These are phyloP conservation scores for Sugiyamaella qingdaonensis DNA, from an alignment of 805 yeast genomes.

Conservation along the genomic window DNA sequence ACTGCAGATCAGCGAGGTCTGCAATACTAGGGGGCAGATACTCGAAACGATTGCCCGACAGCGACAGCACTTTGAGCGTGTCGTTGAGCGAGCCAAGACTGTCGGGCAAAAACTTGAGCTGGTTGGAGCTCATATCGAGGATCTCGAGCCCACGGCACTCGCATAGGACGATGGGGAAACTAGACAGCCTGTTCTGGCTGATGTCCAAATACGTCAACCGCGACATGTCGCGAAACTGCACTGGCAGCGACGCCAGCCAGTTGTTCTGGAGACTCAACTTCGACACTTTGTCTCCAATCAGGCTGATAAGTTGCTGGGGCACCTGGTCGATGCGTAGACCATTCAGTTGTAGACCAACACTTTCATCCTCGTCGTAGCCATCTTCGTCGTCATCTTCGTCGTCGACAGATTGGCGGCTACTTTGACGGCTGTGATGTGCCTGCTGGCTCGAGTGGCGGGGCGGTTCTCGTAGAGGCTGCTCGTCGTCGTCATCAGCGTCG, in stretches of 20 bases:
- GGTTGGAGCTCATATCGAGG: constrained; percentile 60
- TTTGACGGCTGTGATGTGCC: background rate
- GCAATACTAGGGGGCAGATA: constrained; percentile 51
- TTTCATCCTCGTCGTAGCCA: constrained; percentile 12
- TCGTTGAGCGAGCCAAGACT: constrained; percentile 34
- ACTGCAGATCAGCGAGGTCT: constrained; percentile 48
- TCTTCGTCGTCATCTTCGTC: constrained; percentile 17
- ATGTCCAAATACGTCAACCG: constrained; percentile 59
- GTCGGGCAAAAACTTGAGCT: constrained; percentile 46
- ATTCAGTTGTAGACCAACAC: constrained; percentile 37
- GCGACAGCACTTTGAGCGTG: constrained; percentile 53
- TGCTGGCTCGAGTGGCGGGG: background rate
- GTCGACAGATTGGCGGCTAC: constrained; percentile 5
- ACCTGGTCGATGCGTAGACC: constrained; percentile 38
- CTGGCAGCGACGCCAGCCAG: constrained; percentile 45
- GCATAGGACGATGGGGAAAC: constrained; percentile 45
- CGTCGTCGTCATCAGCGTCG: constrained; percentile 1
- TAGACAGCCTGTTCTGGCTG: constrained; percentile 53
- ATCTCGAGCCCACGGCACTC: constrained; percentile 49
- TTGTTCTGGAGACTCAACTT: constrained; percentile 55
- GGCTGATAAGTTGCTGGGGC: constrained; percentile 37
- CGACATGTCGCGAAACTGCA: constrained; percentile 38
- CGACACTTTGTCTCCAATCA: constrained; percentile 39
- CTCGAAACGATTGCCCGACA: constrained; percentile 55
- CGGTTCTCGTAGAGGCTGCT: background rate